Conservation (phyloP, 805 yeast genomes). For the Candida anglica region DNA sequence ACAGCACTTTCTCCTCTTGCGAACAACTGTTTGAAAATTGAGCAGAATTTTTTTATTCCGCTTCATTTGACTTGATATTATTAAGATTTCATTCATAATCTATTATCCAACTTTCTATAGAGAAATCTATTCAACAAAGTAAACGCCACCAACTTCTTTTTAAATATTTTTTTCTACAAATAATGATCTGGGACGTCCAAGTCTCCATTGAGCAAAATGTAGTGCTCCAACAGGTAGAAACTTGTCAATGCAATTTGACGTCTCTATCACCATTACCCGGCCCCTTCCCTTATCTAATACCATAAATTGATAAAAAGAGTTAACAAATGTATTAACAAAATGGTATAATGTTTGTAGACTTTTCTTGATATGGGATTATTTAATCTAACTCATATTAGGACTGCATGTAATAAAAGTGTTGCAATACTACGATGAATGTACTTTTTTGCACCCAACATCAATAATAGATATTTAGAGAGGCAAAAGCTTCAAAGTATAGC, state of each 20-base stretch:
- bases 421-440: too few species aligned
- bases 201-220: conserved; percentile 32
- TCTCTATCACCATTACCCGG: conserved; percentile 9
- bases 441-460: too few species aligned
- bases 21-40: neutral
- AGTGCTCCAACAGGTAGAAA: conserved; percentile 46
- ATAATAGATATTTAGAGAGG: too few species aligned
- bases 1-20: too few species aligned
- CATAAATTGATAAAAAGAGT: too few species aligned
- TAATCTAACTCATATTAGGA: too few species aligned
- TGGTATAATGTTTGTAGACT: too few species aligned
- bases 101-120: conserved; percentile 29
- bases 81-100: conserved; percentile 6
- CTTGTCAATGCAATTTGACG: conserved; percentile 37
- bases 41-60: conserved; percentile 2
- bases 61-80: conserved; percentile 4
- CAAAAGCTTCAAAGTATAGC: too few species aligned
- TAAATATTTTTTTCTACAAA: conserved; percentile 19
- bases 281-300: conserved; percentile 56
- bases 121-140: conserved; percentile 42
- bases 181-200: conserved; percentile 25
- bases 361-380: too few species aligned
- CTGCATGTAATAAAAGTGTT: too few species aligned
- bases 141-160: conserved; percentile 29
- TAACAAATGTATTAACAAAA: too few species aligned